These are phyloP conservation scores for Phaeoacremonium minimum DNA, from an alignment of 2,329 filamentous ascomycete species.

Conservation along the genomic window DNA sequence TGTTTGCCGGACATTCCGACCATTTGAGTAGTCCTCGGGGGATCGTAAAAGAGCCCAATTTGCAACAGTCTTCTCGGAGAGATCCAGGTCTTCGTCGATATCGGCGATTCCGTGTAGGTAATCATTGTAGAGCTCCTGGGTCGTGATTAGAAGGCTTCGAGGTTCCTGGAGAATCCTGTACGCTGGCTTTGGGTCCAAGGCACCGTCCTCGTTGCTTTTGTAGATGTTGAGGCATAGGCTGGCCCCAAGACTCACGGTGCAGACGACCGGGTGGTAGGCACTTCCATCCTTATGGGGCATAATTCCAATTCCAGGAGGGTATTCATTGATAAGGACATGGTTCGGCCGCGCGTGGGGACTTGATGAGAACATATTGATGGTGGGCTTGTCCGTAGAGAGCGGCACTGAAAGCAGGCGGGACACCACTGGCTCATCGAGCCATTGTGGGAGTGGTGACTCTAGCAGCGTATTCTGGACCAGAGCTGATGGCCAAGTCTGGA, in stretches of 20 bases:
- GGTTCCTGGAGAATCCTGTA: constrained; percentile 76
- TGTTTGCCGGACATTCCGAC: constrained; percentile 51
- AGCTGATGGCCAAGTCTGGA: constrained; percentile 87
- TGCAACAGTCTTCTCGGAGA: constrained; percentile 57
- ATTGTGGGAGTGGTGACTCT: constrained; percentile 67
- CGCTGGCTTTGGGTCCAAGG: constrained; percentile 44
- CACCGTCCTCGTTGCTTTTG: constrained; percentile 56
- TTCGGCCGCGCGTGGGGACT: constrained; percentile 78
- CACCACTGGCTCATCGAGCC: constrained; percentile 69
- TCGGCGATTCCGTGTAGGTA: constrained; percentile 74
- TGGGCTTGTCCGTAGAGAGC: constrained; percentile 20
- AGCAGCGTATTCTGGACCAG: constrained; percentile 76
- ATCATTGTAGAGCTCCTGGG: constrained; percentile 61
- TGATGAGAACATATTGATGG: constrained; percentile 47
- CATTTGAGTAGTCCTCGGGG: constrained; percentile 37
- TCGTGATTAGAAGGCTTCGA: constrained; percentile 73
- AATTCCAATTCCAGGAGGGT: constrained; percentile 82
- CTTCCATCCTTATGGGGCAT: constrained; percentile 94
- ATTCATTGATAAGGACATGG: constrained; percentile 93
- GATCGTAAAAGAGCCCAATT: constrained; percentile 69
- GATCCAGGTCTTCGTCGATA: constrained; percentile 58
- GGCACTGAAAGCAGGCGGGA: constrained; percentile 52
- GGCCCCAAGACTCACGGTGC: constrained; percentile 81
- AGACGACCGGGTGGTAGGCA: constrained; percentile 84
- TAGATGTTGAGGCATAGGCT: constrained; percentile 76